These are phyloP conservation scores for Heteromeles arbutifolia DNA, from an alignment of 306 rosid species.

Conservation along the genomic window DNA sequence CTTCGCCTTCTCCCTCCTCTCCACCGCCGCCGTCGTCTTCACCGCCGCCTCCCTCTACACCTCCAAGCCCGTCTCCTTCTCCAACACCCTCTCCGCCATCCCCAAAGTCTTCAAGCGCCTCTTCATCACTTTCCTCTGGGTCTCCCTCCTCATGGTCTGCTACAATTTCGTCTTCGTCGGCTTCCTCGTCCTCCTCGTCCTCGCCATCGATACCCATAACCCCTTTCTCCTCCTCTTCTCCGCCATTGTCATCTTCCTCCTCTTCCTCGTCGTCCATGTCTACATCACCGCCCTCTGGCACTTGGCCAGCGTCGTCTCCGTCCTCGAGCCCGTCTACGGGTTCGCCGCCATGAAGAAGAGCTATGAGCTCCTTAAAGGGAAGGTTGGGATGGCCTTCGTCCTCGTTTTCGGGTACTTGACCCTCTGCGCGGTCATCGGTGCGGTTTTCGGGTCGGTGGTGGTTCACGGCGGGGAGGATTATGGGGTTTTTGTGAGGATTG, in stretches of 20 bases:
- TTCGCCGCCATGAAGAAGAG: slow-evolving; percentile 79
- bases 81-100: slow-evolving; percentile 66
- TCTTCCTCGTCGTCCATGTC: slow-evolving; percentile 65
- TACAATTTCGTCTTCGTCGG: slow-evolving; percentile 51
- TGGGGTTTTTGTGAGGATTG: slow-evolving; percentile 58
- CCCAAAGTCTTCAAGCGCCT: slow-evolving; percentile 80
- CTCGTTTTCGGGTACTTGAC: slow-evolving; percentile 54
- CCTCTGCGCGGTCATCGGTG: slow-evolving; percentile 42
- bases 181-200: slow-evolving; percentile 34
- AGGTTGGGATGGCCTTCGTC: slow-evolving; percentile 39
- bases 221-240: slow-evolving; percentile 29
- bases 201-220: slow-evolving; percentile 51
- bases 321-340: slow-evolving; percentile 73
- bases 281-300: slow-evolving; percentile 92
- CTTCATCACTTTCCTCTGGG: slow-evolving; percentile 81
- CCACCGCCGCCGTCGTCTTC: slow-evolving; percentile 95
- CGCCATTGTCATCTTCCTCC: slow-evolving; percentile 17
- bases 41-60: slow-evolving; percentile 92
- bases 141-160: slow-evolving; percentile 58
- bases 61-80: slow-evolving; percentile 69
- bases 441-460: slow-evolving; percentile 54
- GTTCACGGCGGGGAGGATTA: slow-evolving; percentile 61
- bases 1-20: slow-evolving; percentile 84
- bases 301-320: slow-evolving; percentile 86
- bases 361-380: slow-evolving; percentile 70